Evolutionary conservation across 345 rosid genomes (phyloP).

Genomic region (Melaleuca alternifolia): DNA sequence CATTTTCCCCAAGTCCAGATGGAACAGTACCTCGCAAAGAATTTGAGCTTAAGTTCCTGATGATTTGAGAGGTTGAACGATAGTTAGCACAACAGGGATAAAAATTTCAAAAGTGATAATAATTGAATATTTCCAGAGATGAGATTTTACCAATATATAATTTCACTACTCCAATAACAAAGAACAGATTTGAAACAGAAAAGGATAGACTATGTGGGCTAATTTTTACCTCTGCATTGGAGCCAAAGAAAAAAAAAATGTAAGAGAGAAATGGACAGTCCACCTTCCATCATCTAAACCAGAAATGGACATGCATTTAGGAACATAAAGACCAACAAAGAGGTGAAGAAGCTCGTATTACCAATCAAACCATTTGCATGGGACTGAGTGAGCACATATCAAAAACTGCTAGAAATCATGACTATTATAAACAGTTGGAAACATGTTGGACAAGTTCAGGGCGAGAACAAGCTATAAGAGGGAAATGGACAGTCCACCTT

Average conservation of each 20-base stretch:
- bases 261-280: neutral
- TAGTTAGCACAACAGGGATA: neutral
- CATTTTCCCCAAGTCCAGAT: constrained; percentile 60
- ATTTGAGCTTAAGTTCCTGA: constrained; percentile 83
- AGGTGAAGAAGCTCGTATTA: neutral
- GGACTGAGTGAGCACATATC: neutral
- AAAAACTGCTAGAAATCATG: neutral
- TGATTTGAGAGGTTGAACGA: neutral
- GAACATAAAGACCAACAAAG: neutral
- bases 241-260: neutral
- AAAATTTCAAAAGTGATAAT: neutral
- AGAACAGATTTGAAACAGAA: neutral
- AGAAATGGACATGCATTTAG: neutral
- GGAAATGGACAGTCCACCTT: neutral
- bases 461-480: neutral
- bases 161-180: neutral
- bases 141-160: neutral
- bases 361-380: neutral
- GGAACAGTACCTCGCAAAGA: constrained; percentile 67
- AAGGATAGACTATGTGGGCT: neutral
- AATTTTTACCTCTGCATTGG: neutral
- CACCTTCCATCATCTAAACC: neutral
- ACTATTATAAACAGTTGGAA: neutral
- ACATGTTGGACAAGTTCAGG: neutral
- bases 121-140: neutral